Conservation (phyloP, 2,329 filamentous ascomycete genomes). For the Aspergillus brunneoviolaceus region DNA sequence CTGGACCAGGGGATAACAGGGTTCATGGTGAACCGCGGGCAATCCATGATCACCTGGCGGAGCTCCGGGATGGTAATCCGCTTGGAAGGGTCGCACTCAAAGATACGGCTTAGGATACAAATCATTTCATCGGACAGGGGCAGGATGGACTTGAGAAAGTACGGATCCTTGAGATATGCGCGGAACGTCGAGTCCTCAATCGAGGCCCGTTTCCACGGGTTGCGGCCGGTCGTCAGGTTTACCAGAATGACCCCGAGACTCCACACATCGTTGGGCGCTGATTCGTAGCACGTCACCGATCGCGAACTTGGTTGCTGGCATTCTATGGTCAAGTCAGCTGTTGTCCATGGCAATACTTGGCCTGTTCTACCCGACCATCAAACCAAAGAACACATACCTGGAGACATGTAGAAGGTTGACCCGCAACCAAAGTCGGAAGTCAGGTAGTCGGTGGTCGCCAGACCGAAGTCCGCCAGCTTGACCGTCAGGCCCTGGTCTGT, state of each 20-base stretch:
- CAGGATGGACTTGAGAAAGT: constrained; percentile 89
- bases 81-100: constrained; percentile 78
- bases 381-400: constrained; percentile 65
- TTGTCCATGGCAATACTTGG: not conserved
- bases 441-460: constrained; percentile 78
- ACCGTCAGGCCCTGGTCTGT: constrained; percentile 84
- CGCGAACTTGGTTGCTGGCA: constrained; percentile 76
- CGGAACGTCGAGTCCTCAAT: constrained; percentile 92
- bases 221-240: constrained; percentile 95
- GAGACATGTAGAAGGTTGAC: constrained; percentile 99
- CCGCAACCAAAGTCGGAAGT: constrained; percentile 97
- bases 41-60: constrained; percentile 71
- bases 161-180: constrained; percentile 78
- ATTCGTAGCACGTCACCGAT: constrained; percentile 76
- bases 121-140: constrained; percentile 88
- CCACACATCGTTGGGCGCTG: constrained; percentile 96
- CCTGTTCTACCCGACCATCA: constrained; percentile 6
- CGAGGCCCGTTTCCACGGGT: constrained; percentile 97
- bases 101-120: constrained; percentile 80
- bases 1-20: constrained; percentile 42
- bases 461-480: constrained; percentile 95
- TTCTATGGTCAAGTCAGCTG: constrained; percentile 57
- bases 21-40: constrained; percentile 65
- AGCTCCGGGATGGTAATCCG: constrained; percentile 81
- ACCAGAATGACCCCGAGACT: constrained; percentile 96